These are phyloP conservation scores for Cucurbita pepo DNA, from an alignment of 306 rosid genomes.

Conservation along the genomic window DNA sequence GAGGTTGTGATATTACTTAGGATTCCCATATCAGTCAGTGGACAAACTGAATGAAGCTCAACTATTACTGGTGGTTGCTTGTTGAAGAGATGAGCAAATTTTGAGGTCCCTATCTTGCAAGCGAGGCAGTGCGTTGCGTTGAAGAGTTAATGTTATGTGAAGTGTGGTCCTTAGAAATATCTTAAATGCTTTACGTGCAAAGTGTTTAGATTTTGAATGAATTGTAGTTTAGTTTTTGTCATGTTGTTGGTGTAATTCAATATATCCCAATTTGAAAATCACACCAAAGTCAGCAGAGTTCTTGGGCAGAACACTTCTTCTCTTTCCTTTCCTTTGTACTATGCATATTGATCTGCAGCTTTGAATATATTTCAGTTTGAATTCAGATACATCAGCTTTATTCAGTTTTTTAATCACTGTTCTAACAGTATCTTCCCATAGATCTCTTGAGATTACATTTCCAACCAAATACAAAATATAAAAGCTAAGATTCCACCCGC, in stretches of 20 bases:
- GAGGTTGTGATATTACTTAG: neutral
- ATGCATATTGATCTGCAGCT: neutral
- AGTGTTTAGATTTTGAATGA: neutral
- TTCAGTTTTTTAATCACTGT: neutral
- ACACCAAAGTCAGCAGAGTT: neutral
- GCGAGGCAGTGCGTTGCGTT: neutral
- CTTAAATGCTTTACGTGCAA: neutral
- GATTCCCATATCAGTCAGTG: neutral
- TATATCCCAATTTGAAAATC: neutral
- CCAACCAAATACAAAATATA: neutral
- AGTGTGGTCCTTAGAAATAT: neutral
- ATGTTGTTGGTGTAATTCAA: neutral
- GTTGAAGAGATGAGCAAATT: neutral
- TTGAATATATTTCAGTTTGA: neutral
- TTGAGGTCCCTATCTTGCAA: neutral
- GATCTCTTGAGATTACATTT: neutral
- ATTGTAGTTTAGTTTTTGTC: neutral
- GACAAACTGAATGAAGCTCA: neutral
- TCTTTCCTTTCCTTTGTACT: neutral
- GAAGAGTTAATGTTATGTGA: neutral
- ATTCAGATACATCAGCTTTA: neutral
- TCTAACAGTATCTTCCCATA: neutral
- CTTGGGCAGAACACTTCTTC: neutral
- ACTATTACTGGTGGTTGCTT: neutral
- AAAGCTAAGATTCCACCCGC: neutral